Evolutionary conservation across 768 basidiomycete genomes (phyloP).

Genomic region (Steccherinum ochraceum): DNA sequence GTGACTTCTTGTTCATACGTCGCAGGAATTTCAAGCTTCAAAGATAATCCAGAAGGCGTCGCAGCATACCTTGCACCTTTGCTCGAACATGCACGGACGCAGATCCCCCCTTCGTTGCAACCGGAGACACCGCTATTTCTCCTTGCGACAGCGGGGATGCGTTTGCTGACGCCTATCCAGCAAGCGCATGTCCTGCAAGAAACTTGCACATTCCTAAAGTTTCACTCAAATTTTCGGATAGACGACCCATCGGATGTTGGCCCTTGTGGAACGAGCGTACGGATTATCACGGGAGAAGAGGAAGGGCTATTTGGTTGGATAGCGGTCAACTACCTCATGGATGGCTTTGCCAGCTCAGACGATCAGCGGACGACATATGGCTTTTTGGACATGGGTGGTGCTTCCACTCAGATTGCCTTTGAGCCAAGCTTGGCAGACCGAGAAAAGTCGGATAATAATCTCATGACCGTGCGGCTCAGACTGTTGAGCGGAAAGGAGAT

Average conservation of each 20-base stretch:
- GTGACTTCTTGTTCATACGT: too few species aligned
- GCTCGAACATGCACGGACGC: constrained; percentile 70
- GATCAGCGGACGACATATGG: constrained; percentile 82
- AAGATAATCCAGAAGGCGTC: constrained; percentile 61
- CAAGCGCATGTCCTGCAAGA: constrained; percentile 69
- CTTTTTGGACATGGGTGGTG: constrained; percentile 99
- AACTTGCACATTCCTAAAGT: constrained; percentile 70
- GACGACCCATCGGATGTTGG: constrained; percentile 58
- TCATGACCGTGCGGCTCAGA: constrained; percentile 77
- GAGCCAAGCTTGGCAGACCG: constrained; percentile 66
- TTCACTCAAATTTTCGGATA: constrained; percentile 74
- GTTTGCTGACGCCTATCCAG: constrained; percentile 62
- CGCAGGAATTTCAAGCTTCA: constrained; percentile 83
- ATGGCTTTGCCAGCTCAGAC: constrained; percentile 67
- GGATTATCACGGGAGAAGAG: constrained; percentile 96
- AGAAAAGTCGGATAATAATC: constrained; percentile 42
- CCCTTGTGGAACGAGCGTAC: constrained; percentile 88
- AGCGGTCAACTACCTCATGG: constrained; percentile 98
- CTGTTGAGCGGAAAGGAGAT: constrained; percentile 83
- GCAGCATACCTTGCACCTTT: constrained; percentile 75
- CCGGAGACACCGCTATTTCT: constrained; percentile 86
- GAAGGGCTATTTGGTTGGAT: constrained; percentile 99
- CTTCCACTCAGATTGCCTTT: constrained; percentile 98
- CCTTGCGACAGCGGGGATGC: constrained; percentile 97
- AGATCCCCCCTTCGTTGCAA: constrained; percentile 84